Evolutionary conservation across 139 green algal species (phyloP), one percentile per base, ranked within the genome.

Genomic region (Parachlorella kessleri): DNA sequence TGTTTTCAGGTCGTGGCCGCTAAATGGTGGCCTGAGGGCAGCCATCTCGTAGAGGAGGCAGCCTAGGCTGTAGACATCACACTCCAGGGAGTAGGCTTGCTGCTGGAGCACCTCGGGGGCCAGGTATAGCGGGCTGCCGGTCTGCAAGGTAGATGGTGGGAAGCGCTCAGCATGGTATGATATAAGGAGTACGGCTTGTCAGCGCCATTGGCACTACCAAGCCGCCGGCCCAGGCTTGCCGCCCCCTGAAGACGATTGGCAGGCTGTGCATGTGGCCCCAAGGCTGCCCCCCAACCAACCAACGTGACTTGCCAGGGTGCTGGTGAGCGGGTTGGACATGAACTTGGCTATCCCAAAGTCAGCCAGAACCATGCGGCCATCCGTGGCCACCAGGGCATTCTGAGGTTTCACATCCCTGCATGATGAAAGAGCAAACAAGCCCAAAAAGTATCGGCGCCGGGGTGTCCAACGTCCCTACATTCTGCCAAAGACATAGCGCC

Each of bases 11-110:
- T n/a, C n/a, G n/a, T n/a, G n/a, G n/a, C 35, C 68, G 3, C 55
- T 7, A n/a, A 74, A 74, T 9, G 68, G 39, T 1, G 26, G 39
- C 68, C 38, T 7, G 9, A 74, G 40, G 0, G 68, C 26, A 8
- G 38, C 40, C 68, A 74, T 9, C 68, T 74, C 68, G 28, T 63
- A n/a, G 39, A 74, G 68, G 10, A 74, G 37, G 39, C 68, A 74
- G 39, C 68, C 68, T 40, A 63, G 39, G 38, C 24, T 37, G 39
- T 40, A 74, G 39, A 59, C 28, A 40, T 74, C 68, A 9, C 40
- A 55, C 3, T 28, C 24, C 10, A 28, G 38, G 68, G 39, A 28
- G 24, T 59, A 59, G 39, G 68, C 39, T n/a, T 55, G 39, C 4
- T 10, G 40, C 7, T 38, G n/a, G 39, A 59, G 55, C 7, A 74